Conservation (phyloP, 805 yeast species). For the Lipomyces starkeyi region DNA sequence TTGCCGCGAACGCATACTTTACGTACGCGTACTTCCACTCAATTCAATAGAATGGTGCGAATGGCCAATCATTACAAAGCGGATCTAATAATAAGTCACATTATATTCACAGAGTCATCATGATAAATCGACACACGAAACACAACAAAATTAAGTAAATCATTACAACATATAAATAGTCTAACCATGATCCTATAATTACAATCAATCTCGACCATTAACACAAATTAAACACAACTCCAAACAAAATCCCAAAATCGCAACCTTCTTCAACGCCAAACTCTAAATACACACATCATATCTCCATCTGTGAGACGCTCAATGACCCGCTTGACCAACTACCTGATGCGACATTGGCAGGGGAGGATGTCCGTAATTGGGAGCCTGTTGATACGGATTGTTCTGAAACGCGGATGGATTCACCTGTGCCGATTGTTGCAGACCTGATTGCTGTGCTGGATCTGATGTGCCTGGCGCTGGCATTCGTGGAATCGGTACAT, state of each 20-base stretch:
- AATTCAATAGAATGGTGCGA: too few species aligned
- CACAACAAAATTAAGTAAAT: not conserved
- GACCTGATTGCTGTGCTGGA: constrained; percentile 2
- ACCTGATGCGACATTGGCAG: not conserved
- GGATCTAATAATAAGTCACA: not conserved
- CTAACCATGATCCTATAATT: not conserved
- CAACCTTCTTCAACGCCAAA: not conserved
- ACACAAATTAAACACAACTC: not conserved
- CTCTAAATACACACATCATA: not conserved
- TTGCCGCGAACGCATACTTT: too few species aligned
- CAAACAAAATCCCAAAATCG: not conserved
- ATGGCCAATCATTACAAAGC: not conserved
- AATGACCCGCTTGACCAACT: not conserved
- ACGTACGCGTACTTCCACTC: too few species aligned
- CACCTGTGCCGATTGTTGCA: constrained; percentile 4
- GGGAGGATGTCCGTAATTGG: constrained; percentile 4
- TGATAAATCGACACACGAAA: not conserved
- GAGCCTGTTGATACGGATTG: constrained; percentile 5
- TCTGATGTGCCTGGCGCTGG: constrained; percentile 11
- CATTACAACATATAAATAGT: not conserved
- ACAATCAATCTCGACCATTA: not conserved
- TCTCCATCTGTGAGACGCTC: not conserved
- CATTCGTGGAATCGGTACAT: constrained; percentile 11
- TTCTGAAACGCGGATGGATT: constrained; percentile 9
- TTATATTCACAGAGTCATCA: not conserved